Evolutionary conservation across 1,284 basidiomycete genomes (phyloP).

Genomic region (Moniliophthora roreri): DNA sequence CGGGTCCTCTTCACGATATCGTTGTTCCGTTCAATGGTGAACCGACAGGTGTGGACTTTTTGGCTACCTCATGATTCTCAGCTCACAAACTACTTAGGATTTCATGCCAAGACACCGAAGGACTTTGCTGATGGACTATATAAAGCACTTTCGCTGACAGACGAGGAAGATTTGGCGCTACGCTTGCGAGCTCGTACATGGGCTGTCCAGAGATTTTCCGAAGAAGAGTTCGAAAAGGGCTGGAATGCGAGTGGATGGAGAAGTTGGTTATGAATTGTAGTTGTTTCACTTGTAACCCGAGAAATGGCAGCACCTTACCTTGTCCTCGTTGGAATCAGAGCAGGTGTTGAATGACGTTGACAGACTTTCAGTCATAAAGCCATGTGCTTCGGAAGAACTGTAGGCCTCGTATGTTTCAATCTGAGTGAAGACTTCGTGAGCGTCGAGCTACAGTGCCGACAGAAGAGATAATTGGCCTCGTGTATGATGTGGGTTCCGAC

Average conservation of each 20-base stretch:
- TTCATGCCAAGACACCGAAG: conserved; percentile 72
- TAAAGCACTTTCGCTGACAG: conserved; percentile 59
- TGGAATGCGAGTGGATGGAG: conserved; percentile 72
- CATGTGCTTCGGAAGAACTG: too few relatives aligned
- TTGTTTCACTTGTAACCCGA: too few relatives aligned
- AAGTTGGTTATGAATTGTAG: conserved; percentile 29
- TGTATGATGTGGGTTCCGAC: too few relatives aligned
- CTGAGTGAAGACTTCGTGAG: too few relatives aligned
- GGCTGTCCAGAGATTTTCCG: conserved; percentile 75
- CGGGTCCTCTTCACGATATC: conserved; percentile 91
- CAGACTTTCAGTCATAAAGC: too few relatives aligned
- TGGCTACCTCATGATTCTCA: background rate
- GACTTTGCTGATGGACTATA: conserved; percentile 76
- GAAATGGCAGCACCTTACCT: too few relatives aligned
- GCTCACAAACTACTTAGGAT: conserved; percentile 51
- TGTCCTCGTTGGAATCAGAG: too few relatives aligned
- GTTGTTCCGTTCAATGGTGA: conserved; percentile 75
- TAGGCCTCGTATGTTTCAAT: too few relatives aligned
- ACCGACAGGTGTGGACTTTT: conserved; percentile 56
- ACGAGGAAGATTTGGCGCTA: conserved; percentile 58
- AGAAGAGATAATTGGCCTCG: too few relatives aligned
- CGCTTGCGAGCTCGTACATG: conserved; percentile 68
- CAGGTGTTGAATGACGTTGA: too few relatives aligned
- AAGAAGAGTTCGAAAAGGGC: conserved; percentile 72
- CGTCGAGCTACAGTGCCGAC: too few relatives aligned